Conservation (phyloP, 192 early-diverging fungal species). For the Podila clonocystis region DNA sequence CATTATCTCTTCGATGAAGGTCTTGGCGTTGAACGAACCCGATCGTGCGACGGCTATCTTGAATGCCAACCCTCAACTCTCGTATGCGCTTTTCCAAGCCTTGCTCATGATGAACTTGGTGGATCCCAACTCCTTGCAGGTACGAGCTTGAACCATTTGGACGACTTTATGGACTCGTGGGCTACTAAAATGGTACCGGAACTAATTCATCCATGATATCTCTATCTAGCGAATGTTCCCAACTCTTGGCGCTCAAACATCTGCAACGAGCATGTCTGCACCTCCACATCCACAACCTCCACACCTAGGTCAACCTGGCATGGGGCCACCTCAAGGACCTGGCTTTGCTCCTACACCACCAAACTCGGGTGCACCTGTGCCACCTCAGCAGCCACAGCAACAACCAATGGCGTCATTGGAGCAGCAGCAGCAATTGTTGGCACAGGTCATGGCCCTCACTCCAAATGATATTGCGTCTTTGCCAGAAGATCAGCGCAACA, state of each 20-base stretch:
- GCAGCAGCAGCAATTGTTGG: constrained; percentile 77
- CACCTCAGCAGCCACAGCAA: constrained; percentile 10
- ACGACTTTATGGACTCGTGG: no score
- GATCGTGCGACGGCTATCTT: constrained; percentile 75
- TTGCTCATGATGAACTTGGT: constrained; percentile 83
- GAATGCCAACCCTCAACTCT: constrained; percentile 78
- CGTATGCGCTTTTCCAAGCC: constrained; percentile 88
- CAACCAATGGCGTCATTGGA: constrained; percentile 38
- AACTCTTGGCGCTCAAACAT: constrained; percentile 9
- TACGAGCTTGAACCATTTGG: constrained; percentile 13
- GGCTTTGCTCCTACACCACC: constrained; percentile 11
- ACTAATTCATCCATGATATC: neutral
- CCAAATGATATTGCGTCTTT: constrained; percentile 83
- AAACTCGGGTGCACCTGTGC: constrained; percentile 19
- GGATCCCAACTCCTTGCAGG: constrained; percentile 70
- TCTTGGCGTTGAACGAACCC: constrained; percentile 54
- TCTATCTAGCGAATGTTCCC: constrained; percentile 23
- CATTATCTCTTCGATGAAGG: constrained; percentile 43
- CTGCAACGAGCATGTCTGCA: constrained; percentile 19
- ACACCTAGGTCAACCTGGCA: constrained; percentile 17
- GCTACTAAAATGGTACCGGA: neutral
- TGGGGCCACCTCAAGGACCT: neutral
- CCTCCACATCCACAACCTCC: constrained; percentile 30
- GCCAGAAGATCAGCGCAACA: constrained; percentile 79
- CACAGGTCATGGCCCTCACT: constrained; percentile 84